Base-by-base conservation (phyloP, 345 rosid genomes). In the Linum tenue region DNA sequence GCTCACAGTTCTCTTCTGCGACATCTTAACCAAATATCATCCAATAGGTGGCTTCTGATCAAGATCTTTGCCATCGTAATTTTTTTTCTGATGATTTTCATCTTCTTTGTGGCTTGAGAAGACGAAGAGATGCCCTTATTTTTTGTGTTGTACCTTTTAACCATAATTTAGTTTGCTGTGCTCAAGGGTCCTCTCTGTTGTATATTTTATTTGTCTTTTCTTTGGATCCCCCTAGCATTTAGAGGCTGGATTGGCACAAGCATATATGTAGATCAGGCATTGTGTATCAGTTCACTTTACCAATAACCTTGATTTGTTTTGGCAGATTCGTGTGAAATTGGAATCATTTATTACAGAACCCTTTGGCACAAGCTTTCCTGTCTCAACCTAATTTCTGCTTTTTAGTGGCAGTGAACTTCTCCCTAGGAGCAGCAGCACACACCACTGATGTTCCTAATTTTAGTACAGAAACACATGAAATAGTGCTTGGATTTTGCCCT, bases 1-100 rank as follows among this genome's bases (percentile, higher is more conserved):
- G 97, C 98, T 64, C 91, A 81, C 15, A 81, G 74, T 59, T 73
- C 97, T 72, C 78, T 89, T n/a, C 72, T 89, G 72, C 86, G 83
- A 74, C 84, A 87, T 76, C 88, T 92, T 69, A 87, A 77, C 71
- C 80, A 77, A 73, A 86, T 82, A 72, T 87, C 98, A 17, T 92
- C 98, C 56, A 92, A 87, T 71, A 74, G 98, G 80, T 92, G 98
- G 98, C 97, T 92, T 67, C 65, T 89, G 80, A 77, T 92, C 79
- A 92, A 92, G 82, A 83, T 92, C 69, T 92, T 92, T 68, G 86
- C 83, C n/a, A 53, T 88, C 50, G 57, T 92, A 60, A 81, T 89
- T 64, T 67, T 89, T 62, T 85, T 91, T 77, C 77, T 89, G 67
- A 74, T 79, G 61, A 71, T 91, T 56, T 84, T 85, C 75, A 64